Conservation (phyloP, 1,284 basidiomycete genomes). For the Phellopilus nigrolimitatus region DNA sequence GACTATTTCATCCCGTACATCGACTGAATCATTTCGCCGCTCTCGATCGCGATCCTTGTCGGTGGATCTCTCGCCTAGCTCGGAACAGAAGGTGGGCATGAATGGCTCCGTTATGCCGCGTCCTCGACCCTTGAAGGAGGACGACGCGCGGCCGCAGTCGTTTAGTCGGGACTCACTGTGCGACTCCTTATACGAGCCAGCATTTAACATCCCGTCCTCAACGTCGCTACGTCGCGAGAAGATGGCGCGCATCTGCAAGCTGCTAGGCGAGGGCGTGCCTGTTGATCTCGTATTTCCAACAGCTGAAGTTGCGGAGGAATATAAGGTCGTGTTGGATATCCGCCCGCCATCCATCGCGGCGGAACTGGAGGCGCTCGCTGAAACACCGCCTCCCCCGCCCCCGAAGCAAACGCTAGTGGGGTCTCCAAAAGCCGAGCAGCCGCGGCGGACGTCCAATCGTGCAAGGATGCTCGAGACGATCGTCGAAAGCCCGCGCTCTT, state of each 20-base stretch:
- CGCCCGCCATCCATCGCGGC: background rate
- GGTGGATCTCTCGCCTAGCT: background rate
- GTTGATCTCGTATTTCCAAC: slow-evolving; percentile 17
- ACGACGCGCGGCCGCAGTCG: background rate
- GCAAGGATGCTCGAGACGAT: slow-evolving; percentile 8
- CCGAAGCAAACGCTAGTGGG: background rate
- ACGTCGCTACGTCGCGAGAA: slow-evolving; percentile 13
- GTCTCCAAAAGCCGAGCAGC: background rate
- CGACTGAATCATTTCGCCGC: too few relatives aligned
- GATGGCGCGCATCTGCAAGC: slow-evolving; percentile 20
- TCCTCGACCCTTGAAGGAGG: slow-evolving; percentile 1
- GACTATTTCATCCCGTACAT: too few relatives aligned
- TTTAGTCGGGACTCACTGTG: slow-evolving; percentile 10
- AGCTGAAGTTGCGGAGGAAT: background rate
- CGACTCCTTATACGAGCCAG: slow-evolving; percentile 14
- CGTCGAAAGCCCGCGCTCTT: slow-evolving; percentile 9
- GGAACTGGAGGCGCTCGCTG: background rate
- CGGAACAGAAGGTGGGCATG: background rate
- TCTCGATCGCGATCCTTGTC: slow-evolving; percentile 1
- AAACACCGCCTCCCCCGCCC: background rate
- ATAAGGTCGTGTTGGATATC: slow-evolving; percentile 7
- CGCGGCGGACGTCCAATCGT: background rate
- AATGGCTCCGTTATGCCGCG: background rate
- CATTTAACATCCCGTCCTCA: slow-evolving; percentile 13
- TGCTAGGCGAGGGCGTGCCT: slow-evolving; percentile 19